Base-by-base conservation (phyloP, 768 basidiomycete genomes). In the Leucosporidium scottii region DNA sequence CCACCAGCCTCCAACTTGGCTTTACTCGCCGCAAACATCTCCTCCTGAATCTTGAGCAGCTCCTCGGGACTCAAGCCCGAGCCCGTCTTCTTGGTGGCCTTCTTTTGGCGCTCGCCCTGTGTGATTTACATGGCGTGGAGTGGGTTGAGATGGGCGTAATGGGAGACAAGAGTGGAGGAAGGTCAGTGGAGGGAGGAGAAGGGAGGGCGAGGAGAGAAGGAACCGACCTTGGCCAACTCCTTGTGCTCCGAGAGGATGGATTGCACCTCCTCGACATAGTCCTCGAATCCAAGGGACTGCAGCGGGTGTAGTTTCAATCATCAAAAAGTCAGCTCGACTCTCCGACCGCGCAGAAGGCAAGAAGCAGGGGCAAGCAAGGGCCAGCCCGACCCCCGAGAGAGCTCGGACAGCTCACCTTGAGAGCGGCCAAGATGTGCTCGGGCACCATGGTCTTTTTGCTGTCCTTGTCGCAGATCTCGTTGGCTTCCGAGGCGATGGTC, bases 381-480 rank as follows among this genome's bases (percentile, higher is more conserved):
- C n/a, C n/a, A n/a, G n/a, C n/a, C n/a, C n/a, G n/a, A n/a, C n/a
- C n/a, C n/a, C n/a, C n/a, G n/a, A n/a, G n/a, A n/a, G n/a, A n/a
- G n/a, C n/a, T n/a, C n/a, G n/a, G n/a, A n/a, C n/a, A n/a, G n/a
- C 82, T 61, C 65, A 90, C 93, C 81, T 91, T 91, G 64, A 99
- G 82, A 8, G 96, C 96, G 28, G 84, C 81, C 36, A 97, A 88
- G 54, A 98, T 93, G 76, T 99, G 96, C 74, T 99, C 96, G 1
- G 96, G 96, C 7, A 92, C 89, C 74, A 99, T 98, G 1, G 96
- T 99, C 82, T 99, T 99, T 82, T 96, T 97, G 30, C 91, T 91
- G 76, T 94, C 93, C 77, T 91, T 88, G 77, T 98, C 96, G 76
- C 96, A 99, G 69, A 97, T 91, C 73, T 97, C 91, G 78, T 98